Evolutionary conservation across 371 early-diverging fungal species (phyloP), one percentile per base, ranked within the genome.

Genomic region (Actinomucor elegans): DNA sequence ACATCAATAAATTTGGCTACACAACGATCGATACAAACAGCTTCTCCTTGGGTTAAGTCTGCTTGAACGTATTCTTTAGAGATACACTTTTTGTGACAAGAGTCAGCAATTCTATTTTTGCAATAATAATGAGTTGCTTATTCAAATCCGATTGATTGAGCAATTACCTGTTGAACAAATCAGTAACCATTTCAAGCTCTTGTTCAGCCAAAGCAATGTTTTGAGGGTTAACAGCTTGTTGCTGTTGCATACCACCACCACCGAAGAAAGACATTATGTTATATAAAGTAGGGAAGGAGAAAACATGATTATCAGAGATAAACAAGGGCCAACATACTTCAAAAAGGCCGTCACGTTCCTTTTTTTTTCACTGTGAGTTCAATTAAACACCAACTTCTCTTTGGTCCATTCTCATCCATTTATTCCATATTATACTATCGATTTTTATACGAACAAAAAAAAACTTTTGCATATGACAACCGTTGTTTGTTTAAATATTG

Each of bases 21-120:
- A 65, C 94, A 93, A 46, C 94, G 85, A 64, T 96, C 95, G 34
- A 91, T 79, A 72, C 97, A 96, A 12, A 93, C 92, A 8, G 94
- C 87, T 75, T 96, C 96, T 41, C 94, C 96, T 76, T 94, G 94
- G 57, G 83, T 89, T 51, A 95, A 75, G 41, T 93, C 93, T 20
- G 77, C 83, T 56, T 92, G 90, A 45, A 59, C 69, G 64, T 94
- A 94, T 37, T 56, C 49, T 55, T 79, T 77, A 14, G 85, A 75
- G 23, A 56, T 87, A 72, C 97, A 96, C 69, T 96, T 94, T 42
- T 72, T 58, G 69, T 91, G 84, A 81, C 96, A 96, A 20, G 87
- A 78, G 36, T 87, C 85, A 48, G 83, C 83, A 46, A 94, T 83
- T 48, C 93, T 91, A 63, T 11, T 32, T 4, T 12, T 31, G 21